phyloP scores from a whole-genome alignment of 805 yeast genomes.

The Saccharomycopsis microspora region DNA sequence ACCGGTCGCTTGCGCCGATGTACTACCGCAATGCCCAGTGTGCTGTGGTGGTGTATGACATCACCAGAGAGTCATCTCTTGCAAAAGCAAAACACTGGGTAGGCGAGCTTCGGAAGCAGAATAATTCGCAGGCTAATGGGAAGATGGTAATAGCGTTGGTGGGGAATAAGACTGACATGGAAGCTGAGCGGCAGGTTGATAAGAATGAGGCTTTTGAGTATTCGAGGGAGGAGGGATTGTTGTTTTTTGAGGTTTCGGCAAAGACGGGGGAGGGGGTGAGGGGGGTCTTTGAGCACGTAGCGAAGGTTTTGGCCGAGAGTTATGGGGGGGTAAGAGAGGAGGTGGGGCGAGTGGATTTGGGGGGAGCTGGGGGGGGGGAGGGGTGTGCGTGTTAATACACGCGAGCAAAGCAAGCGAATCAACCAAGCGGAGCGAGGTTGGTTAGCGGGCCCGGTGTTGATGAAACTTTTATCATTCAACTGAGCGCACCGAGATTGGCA shows the following conservation, averaged over 20 bases:
- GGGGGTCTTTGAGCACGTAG: constrained; percentile 37
- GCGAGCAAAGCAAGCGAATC: no score
- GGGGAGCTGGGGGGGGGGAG: no score
- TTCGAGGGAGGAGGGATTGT: constrained; percentile 38
- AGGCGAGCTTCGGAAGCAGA: constrained; percentile 44
- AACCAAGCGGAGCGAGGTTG: no score
- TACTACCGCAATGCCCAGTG: constrained; percentile 74
- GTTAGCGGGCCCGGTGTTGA: no score
- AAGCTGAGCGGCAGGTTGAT: constrained; percentile 32
- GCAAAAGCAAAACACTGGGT: constrained; percentile 69
- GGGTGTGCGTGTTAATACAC: no score
- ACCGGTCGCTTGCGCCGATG: constrained; percentile 72
- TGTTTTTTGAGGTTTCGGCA: constrained; percentile 47
- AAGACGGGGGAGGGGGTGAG: constrained; percentile 42
- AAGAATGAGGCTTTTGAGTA: constrained; percentile 39
- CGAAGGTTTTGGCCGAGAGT: constrained; percentile 26
- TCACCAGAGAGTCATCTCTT: constrained; percentile 53
- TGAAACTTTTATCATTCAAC: no score
- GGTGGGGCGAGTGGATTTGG: no score
- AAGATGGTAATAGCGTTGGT: constrained; percentile 55
- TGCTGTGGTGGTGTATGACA: constrained; percentile 69
- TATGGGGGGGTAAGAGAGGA: neutral
- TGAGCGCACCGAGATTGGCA: no score
- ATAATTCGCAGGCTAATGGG: constrained; percentile 44
- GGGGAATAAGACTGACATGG: constrained; percentile 67